These are phyloP conservation scores for Curvularia hawaiiensis DNA, from an alignment of 2,329 filamentous ascomycete genomes.

Conservation along the genomic window DNA sequence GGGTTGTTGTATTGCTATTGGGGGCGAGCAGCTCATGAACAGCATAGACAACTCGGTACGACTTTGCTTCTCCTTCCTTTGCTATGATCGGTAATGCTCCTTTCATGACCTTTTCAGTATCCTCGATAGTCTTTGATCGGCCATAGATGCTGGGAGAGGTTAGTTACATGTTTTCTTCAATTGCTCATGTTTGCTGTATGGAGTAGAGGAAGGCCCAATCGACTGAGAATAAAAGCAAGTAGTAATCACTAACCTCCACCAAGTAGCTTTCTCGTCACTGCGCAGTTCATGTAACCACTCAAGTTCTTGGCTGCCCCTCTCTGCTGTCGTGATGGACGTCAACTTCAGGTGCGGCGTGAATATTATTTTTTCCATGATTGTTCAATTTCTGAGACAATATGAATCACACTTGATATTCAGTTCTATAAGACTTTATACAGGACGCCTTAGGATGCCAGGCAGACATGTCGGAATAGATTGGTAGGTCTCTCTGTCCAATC, in stretches of 20 bases:
- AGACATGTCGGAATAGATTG: constrained; percentile 6
- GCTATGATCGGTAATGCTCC: constrained; percentile 16
- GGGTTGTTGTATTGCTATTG: neutral
- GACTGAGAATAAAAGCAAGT: neutral
- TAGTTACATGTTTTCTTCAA: constrained; percentile 1
- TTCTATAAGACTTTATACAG: neutral
- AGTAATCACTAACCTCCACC: constrained; percentile 38
- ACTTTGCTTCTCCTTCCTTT: constrained; percentile 18
- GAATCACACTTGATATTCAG: neutral
- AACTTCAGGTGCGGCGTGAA: constrained; percentile 40
- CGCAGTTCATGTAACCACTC: constrained; percentile 42
- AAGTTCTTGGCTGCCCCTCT: constrained; percentile 39
- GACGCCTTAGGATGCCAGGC: neutral
- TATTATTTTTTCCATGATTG: constrained; percentile 33
- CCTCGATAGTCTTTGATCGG: constrained; percentile 31
- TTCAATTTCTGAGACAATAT: neutral
- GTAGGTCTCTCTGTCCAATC: constrained; percentile 4
- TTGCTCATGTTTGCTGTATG: neutral
- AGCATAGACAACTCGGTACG: constrained; percentile 33
- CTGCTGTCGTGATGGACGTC: constrained; percentile 36
- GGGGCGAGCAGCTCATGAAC: constrained; percentile 31
- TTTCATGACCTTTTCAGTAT: constrained; percentile 33
- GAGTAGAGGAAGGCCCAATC: neutral
- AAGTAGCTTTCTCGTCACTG: constrained; percentile 36
- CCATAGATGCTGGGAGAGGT: constrained; percentile 29